phyloP scores from a whole-genome alignment of 2,329 filamentous ascomycete species.

The Xylariomycetidae sp. region DNA sequence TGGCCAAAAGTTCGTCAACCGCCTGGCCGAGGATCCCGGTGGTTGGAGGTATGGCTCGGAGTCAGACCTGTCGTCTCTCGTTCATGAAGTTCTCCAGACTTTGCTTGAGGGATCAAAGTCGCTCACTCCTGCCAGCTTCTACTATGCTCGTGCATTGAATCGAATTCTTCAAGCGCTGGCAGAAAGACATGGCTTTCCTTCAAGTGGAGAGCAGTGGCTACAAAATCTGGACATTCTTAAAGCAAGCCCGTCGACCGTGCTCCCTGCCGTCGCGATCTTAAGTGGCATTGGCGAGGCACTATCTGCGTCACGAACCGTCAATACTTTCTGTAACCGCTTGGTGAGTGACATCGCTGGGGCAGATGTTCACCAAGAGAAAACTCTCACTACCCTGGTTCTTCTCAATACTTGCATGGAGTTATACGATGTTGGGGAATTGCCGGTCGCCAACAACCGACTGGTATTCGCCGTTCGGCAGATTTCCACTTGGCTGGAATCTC shows the following conservation, averaged over 20 bases:
- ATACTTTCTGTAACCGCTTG: slow-evolving; percentile 54
- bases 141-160: slow-evolving; percentile 48
- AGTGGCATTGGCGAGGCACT: slow-evolving; percentile 48
- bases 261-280: slow-evolving; percentile 47
- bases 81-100: slow-evolving; percentile 38
- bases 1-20: slow-evolving; percentile 33
- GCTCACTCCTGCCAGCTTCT: slow-evolving; percentile 41
- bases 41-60: slow-evolving; percentile 34
- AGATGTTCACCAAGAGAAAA: slow-evolving; percentile 37
- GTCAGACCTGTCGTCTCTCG: slow-evolving; percentile 30
- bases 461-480: slow-evolving; percentile 81
- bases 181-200: slow-evolving; percentile 42
- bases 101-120: slow-evolving; percentile 39
- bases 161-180: slow-evolving; percentile 44
- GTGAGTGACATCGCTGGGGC: slow-evolving; percentile 56
- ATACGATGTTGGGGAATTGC: slow-evolving; percentile 48
- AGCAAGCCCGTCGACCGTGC: slow-evolving; percentile 38
- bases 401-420: slow-evolving; percentile 48
- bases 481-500: slow-evolving; percentile 61
- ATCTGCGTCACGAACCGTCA: slow-evolving; percentile 42
- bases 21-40: slow-evolving; percentile 26
- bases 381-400: slow-evolving; percentile 46
- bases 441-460: slow-evolving; percentile 62
- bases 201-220: slow-evolving; percentile 43
- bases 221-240: slow-evolving; percentile 42